Evolutionary conservation across 2,329 filamentous ascomycete genomes (phyloP), one percentile per base, ranked within the genome.

Genomic region (Rachicladosporium sp.): DNA sequence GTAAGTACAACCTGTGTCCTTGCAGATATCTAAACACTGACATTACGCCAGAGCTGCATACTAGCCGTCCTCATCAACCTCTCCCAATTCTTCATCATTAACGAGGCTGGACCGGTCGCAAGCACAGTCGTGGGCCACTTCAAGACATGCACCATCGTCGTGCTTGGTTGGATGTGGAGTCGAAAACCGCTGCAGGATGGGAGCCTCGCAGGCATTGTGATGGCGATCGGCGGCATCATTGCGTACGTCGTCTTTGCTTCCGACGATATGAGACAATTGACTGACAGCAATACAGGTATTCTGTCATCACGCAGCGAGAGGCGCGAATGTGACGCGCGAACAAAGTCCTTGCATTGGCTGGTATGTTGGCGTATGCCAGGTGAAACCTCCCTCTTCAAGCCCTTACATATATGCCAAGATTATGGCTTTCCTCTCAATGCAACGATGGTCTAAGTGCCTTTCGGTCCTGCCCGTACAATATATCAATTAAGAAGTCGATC

Each of bases 51-150:
- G 73, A 80, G 75, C 41, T 78, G 77, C 11, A 44, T 71, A 5
- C 74, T 79, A 46, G 78, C 78, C 7, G 71, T 71, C 30, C 59
- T 80, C 40, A 78, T 82, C 60, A 81, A 81, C 54, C 46, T 60
- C 10, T 53, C 54, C 4, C 57, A 60, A 36, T 59, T 58, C 41
- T 38, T 53, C 19, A 58, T 60, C 45, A 56, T 59, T 38, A 49
- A 54, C 15, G 50, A 53, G 32, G 51, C 50, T 11, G 56, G 57
- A 10, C 46, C 57, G 9, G 53, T 60, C 3, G 53, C 49, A 31
- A 58, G 54, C 36, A 60, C 55, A 1, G 54, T 60, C 3, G 54
- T 59, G 2, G 57, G 57, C 5, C 57, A 60, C 41, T 52, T 51
- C 45, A 60, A 60, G 45, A 58, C 55, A 10, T 52, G 53, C 31